Evolutionary conservation across 1,284 basidiomycete species (phyloP), one percentile per base, ranked within the genome.

Genomic region (Peniophora sp.): DNA sequence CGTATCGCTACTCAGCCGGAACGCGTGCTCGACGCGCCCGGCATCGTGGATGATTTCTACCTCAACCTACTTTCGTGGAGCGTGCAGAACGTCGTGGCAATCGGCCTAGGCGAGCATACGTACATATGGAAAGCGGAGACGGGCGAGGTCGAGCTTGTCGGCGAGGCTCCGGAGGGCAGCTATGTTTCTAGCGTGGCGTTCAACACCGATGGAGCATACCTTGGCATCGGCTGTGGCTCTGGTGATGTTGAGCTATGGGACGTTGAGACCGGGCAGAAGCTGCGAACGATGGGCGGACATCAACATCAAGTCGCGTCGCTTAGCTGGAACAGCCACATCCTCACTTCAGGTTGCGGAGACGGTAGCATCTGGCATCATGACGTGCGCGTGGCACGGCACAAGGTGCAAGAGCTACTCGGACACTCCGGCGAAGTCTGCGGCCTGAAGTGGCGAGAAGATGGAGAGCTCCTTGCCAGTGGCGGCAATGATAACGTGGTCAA

Each of bases 241-340:
- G 96, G 96, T 0, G 84, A 88, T 17, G 88, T 98, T 27, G 93
- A 97, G 68, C 81, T 99, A n/a, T 98, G 95, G 91, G 96, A 98
- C 62, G 82, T 90, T 1, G 88, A 92, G 60, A 75, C 81, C 0
- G 81, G 81, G 3, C 81, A 82, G 61, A 89, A 90, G 59, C 73
- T 98, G 54, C 78, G 96, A 6, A 93, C 90, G 14, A 97, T 97
- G 94, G 60, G 64, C 1, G 92, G 92, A 0, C 92, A 93, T 62
- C 75, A 84, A 51, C 84, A 79, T 1, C 87, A 97, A 61, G 75
- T 97, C 15, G 87, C 90, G 0, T 79, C 81, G 2, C 69, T 97
- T 32, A 84, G 84, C 3, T 97, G 95, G 94, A 76, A 88, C 61
- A 79, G 86, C 39, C 92, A 94, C 58, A 74, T 95, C 24, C 70